These are phyloP conservation scores for Pneumocystis wakefieldiae DNA, from an alignment of 1,139 yeast genomes.

Conservation along the genomic window DNA sequence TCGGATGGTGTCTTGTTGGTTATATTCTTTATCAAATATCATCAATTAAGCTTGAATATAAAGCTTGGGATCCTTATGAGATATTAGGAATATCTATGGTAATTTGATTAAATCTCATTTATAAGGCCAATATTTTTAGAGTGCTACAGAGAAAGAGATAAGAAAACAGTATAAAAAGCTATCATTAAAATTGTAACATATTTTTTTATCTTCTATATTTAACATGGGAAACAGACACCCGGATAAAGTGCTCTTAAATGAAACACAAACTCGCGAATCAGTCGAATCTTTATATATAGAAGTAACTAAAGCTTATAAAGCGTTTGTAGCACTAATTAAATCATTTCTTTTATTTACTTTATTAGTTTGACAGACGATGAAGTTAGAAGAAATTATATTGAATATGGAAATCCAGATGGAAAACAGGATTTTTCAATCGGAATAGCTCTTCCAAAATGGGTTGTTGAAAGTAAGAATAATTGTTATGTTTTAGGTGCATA, in stretches of 20 bases:
- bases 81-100: constrained; percentile 49
- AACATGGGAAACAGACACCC: constrained; percentile 41
- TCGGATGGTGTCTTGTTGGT: constrained; percentile 8
- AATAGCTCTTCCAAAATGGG: constrained; percentile 83
- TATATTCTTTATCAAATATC: constrained; percentile 6
- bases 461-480: constrained; percentile 73
- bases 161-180: constrained; percentile 73
- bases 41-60: constrained; percentile 23
- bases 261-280: constrained; percentile 45
- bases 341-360: not conserved
- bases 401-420: constrained; percentile 96
- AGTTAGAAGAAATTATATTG: constrained; percentile 64
- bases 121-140: constrained; percentile 14
- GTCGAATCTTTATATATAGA: constrained; percentile 67
- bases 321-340: constrained; percentile 23
- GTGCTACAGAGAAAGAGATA: constrained; percentile 62
- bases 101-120: not conserved
- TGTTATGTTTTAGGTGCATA: constrained; percentile 52
- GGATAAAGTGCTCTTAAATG: constrained; percentile 54
- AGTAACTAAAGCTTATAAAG: constrained; percentile 84
- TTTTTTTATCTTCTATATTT: not conserved
- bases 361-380: constrained; percentile 61
- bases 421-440: constrained; percentile 93
- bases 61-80: constrained; percentile 77
- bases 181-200: constrained; percentile 45